Evolutionary conservation across 768 basidiomycete species (phyloP), one percentile per base, ranked within the genome.

Genomic region (Leccinum subtestaceum): DNA sequence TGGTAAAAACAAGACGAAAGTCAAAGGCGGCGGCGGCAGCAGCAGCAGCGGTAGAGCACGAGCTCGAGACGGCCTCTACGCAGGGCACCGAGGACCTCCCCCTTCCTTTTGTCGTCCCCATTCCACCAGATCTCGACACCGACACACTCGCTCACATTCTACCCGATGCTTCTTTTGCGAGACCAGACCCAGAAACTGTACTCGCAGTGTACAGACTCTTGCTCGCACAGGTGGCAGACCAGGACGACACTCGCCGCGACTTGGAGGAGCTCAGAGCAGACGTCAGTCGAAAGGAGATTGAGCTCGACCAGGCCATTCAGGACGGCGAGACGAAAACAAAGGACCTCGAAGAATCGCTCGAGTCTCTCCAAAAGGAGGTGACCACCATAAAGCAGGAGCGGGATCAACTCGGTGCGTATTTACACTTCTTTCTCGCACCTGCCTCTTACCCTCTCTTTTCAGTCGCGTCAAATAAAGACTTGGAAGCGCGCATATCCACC

Each of bases 231-330:
- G 78, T 78, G 6, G 68, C 76, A 1, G 84, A 84, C 57, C 69
- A 83, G 17, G 86, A 90, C 55, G 75, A 72, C 58, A 72, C 80
- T 3, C 80, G 83, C 52, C 76, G 83, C 53, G 87, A 91, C 60
- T 72, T 89, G 34, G 92, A 94, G 70, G 88, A 87, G 61, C 74
- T 81, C 58, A 84, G 79, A 46, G 90, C 90, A 3, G 84, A 86
- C 50, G 69, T 78, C 10, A 83, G 89, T 65, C 82, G 81, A 72
- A 88, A 87, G 70, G 91, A 93, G 56, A 77, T 94, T 2, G 92
- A 95, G 71, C 76, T 93, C 36, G 92, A 94, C 70, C 91, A 93
- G 73, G 85, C 89, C 6, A 71, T 92, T 36, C 88, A 92, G 65
- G 91, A 94, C 70, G 83, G 81, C 54, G 90, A 94, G 68, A 82